Conservation (phyloP, 176 grass and related monocot species). For the Phyllostachys edulis region DNA sequence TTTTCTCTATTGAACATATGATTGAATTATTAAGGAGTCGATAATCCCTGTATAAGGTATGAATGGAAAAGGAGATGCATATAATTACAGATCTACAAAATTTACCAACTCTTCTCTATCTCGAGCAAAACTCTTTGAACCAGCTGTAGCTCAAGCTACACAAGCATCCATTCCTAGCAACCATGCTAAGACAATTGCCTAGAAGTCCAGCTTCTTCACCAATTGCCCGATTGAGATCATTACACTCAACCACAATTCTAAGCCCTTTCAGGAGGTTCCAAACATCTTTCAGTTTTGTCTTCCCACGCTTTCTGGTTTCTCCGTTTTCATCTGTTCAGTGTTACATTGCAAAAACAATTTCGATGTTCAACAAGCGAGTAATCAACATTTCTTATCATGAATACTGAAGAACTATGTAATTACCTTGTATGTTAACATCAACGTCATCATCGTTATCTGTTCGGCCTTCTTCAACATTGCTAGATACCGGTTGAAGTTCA, state of each 20-base stretch:
- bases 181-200: neutral
- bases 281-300: neutral
- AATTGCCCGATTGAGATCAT: constrained; percentile 8
- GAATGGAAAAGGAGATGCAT: neutral
- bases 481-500: too few relatives aligned
- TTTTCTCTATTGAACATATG: neutral
- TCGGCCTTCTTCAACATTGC: too few relatives aligned
- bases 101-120: neutral
- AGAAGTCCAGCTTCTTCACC: neutral
- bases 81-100: too few relatives aligned
- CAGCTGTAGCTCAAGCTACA: constrained; percentile 25
- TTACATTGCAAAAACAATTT: too few relatives aligned
- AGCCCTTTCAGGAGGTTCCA: constrained; percentile 8
- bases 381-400: too few relatives aligned
- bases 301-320: neutral
- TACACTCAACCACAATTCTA: neutral
- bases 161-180: constrained; percentile 7
- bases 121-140: constrained; percentile 21
- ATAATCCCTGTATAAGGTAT: neutral
- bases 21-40: neutral
- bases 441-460: too few relatives aligned
- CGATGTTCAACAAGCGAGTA: too few relatives aligned
- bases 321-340: neutral
- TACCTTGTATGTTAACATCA: too few relatives aligned
- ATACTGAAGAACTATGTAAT: too few relatives aligned